Base-by-base conservation (phyloP, 306 rosid species). In the Biancaea sappan region DNA sequence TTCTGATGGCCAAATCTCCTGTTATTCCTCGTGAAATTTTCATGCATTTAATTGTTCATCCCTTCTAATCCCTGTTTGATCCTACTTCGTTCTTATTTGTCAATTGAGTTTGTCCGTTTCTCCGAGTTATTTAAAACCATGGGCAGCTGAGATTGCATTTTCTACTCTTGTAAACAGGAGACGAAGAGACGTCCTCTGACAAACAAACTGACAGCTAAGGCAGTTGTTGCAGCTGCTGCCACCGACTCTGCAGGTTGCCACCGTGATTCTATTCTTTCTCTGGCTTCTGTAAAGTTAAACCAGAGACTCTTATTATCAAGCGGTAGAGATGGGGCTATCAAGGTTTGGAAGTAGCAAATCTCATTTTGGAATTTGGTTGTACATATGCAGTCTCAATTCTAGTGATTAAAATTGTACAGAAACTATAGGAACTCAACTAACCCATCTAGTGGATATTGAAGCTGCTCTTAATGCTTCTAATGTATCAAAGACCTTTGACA, bases 161-260 rank as follows among this genome's bases (percentile, higher is more conserved):
- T 73, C 28, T 60, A 29, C 81, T 80, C 29, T 71, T 72, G 40
- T 38, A 34, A 80, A 77, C 85, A 94, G 99, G 99, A 94, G 82
- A 92, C 85, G 56, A 91, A 84, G 78, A 87, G 91, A 69, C 88
- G 97, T 62, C 92, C 97, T 40, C 83, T 87, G 60, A 63, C 95
- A 18, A 81, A 81, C 38, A 92, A 88, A 82, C 58, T 84, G 82
- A 88, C 95, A 31, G 71, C 95, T 15, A 94, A 94, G 89, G 90
- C 91, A 51, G 82, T 84, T 80, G 86, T 94, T 29, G 87, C 96
- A 10, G 95, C 96, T 53, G 97, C 99, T 79, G 97, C 96, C 44
- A 90, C 96, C 9, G 99, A 94, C 80, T 80, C 95, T 35, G 96
- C 91, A 16, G 97, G 97, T 73, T 92, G 96, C 79, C 99, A 94